Base-by-base conservation (phyloP, 2,329 filamentous ascomycete genomes). In the Aspergillus sp. region DNA sequence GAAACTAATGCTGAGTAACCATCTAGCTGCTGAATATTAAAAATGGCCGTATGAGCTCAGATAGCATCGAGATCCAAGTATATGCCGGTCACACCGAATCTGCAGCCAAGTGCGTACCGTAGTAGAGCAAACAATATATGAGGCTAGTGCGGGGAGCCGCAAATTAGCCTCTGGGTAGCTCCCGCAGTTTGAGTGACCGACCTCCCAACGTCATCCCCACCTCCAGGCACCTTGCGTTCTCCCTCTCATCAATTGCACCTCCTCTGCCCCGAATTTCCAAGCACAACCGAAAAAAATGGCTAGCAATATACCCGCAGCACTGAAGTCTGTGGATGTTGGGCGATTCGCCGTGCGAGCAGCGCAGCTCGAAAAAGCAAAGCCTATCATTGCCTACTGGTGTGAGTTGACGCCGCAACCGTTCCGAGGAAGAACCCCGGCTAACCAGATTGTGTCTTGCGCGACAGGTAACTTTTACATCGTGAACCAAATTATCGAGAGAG, bases 331-430 rank as follows among this genome's bases (percentile, higher is more conserved):
- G 58, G 92, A 96, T 72, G 86, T 96, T 69, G 87, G 86, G 64
- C 90, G 91, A 59, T 97, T 96, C 74, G 87, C 93, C 61, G 83
- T 88, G 54, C 87, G 93, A 68, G 93, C 91, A 34, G 84, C 85
- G 36, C 93, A 99, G 78, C 84, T 99, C 48, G 89, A 93, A 72
- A 83, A 83, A 58, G 85, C 87, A 69, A 95, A 93, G 75, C 95
- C 95, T 8, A 90, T 95, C 58, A 84, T 98, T 65, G 84, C 93
- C 62, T 99, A 98, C 75, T 98, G 93, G 92, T 95, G 93, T 96
- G 83, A 70, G 89, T 83, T 41, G 30, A 44, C 18, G 50, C 36
- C n/a, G 50, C 36, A 32, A 24, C 50, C 12, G 24, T 20, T 34
- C n/a, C 13, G 15, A 32, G 43, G 44, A 15, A 22, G 34, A 48